These are phyloP conservation scores for Ascocoryne sarcoides DNA, from an alignment of 2,329 filamentous ascomycete genomes.

Conservation along the genomic window DNA sequence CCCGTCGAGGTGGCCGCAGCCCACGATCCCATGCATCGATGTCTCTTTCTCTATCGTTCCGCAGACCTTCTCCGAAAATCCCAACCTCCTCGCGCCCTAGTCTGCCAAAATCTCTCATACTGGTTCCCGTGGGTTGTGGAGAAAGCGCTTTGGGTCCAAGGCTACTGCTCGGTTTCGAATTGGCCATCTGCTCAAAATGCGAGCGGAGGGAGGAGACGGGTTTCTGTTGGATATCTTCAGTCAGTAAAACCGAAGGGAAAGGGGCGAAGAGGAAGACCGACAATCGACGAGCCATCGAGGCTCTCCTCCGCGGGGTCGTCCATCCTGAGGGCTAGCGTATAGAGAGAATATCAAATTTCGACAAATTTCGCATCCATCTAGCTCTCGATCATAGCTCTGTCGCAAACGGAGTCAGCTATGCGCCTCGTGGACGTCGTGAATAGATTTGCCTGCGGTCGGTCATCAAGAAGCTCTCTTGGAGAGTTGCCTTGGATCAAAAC, in stretches of 20 bases:
- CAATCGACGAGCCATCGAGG: conserved; percentile 69
- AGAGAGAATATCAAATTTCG: conserved; percentile 10
- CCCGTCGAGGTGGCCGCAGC: conserved; percentile 19
- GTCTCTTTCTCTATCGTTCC: conserved; percentile 20
- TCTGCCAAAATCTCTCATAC: conserved; percentile 11
- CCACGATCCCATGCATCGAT: conserved; percentile 15
- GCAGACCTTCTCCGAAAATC: conserved; percentile 13
- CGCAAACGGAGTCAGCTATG: not conserved
- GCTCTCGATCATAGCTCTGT: conserved; percentile 5
- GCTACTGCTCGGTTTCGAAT: conserved; percentile 33
- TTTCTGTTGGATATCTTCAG: conserved; percentile 41
- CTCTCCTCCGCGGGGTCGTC: conserved; percentile 43
- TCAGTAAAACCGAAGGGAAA: not conserved
- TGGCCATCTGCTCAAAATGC: conserved; percentile 71
- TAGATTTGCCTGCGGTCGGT: conserved; percentile 2
- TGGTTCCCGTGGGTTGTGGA: conserved; percentile 19
- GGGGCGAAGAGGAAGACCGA: conserved; percentile 32
- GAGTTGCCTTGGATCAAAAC: not conserved
- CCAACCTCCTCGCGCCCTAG: conserved; percentile 12
- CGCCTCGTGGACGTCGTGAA: not conserved
- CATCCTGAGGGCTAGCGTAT: conserved; percentile 29
- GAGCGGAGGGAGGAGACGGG: conserved; percentile 75
- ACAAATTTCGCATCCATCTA: conserved; percentile 17
- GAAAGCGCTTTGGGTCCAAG: conserved; percentile 19
- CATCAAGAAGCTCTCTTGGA: conserved; percentile 5